Base-by-base conservation (phyloP, 306 rosid genomes). In the Mimosa pudica region DNA sequence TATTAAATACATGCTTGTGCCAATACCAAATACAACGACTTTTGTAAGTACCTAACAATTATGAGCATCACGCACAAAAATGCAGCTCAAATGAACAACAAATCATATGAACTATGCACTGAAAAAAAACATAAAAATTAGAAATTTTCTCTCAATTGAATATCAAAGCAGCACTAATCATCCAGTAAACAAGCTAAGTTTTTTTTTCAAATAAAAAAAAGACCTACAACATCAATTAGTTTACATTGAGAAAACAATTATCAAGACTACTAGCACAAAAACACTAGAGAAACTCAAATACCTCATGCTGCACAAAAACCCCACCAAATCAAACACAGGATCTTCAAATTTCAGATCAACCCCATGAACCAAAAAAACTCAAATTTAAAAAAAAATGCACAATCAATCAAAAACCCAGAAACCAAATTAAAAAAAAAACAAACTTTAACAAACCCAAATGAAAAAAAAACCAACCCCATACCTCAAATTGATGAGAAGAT, bases 401-500 rank as follows among this genome's bases (percentile, higher is more conserved):
- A 2, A 12, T 3, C 17, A 42, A 47, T 3, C 17, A 42, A 47
- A 24, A 11, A 68, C 32, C 10, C 8, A 30, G 20, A 30, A 18
- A 16, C n/a, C 11, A 0, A 30, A 44, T 24, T 3, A 52, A 62
- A 45, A n/a, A 51, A 54, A 32, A 41, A 1, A 35, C 71, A 10
- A 67, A 8, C 45, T 14, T 47, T 38, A 38, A 38, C 4, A 7
- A 5, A 42, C 24, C 6, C 1, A 66, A 48, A 44, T 10, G 57
- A 65, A 44, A 47, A 47, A 2, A 41, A 66, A 76, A 35, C 55
- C 44, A 8, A 18, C 51, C 10, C 80, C 66, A 47, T 68, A 91
- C 98, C 94, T 89, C 88, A 11, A 69, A 81, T 47, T 80, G 63
- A 72, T 82, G 61, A n/a, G 84, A 76, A 33, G 88, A 83, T 71